Evolutionary conservation across 495 filamentous ascomycete genomes (phyloP), one percentile per base, ranked within the genome.

Genomic region (Penicillium soppii): DNA sequence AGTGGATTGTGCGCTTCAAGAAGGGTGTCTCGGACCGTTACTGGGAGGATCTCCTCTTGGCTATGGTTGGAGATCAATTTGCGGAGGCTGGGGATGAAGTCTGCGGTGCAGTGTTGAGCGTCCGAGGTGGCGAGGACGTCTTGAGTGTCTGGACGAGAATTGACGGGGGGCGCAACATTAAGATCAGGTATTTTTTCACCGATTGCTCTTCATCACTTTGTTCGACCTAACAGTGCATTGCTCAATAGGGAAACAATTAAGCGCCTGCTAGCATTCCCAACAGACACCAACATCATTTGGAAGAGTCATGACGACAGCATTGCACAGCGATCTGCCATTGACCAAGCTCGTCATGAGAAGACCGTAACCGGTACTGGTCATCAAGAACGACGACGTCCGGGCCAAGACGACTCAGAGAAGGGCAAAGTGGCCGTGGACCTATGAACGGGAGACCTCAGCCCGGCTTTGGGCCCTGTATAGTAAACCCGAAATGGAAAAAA

Each of bases 1-100:
- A 98, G 76, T 98, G 92, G 92, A 90, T 96, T 43, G 84, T 98
- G 63, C 77, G 92, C 58, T 71, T 98, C 60, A 95, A 92, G 81
- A 98, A 98, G 76, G 94, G 94, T 21, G 89, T 97, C 17, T 87
- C 89, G 10, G 95, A 97, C 70, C 86, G 95, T 35, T 98, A 96
- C 73, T 98, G 95, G 89, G 94, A 98, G 75, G 91, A 98, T 64
- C 76, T 98, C 40, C 77, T 97, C 41, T 71, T 97, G 54, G 91
- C 90, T 26, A 88, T 96, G 64, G 81, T 96, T 44, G 94, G 94
- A 20, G 92, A 97, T 65, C 95, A 97, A 66, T 97, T 97, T 68
- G 84, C 85, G 26, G 94, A 97, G 58, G 92, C 90, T 26, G 82
- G 87, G 30, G 94, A 98, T 54, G 95, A 97, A 65, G 87, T 98